These are phyloP conservation scores for Juglanconis sp. DNA, from an alignment of 2,329 filamentous ascomycete genomes.

Conservation along the genomic window DNA sequence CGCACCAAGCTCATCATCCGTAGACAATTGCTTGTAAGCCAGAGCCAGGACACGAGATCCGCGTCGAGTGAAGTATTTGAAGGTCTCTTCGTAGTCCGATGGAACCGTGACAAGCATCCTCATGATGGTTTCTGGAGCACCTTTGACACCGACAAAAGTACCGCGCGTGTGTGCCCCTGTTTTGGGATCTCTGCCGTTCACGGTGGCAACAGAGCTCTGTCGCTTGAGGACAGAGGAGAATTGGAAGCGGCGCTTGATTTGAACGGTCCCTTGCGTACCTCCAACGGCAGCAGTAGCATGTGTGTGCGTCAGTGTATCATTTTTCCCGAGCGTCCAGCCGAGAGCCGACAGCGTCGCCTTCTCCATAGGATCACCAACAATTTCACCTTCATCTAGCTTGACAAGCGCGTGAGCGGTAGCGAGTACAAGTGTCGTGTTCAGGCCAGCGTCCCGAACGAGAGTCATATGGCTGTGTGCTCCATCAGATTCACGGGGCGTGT, in stretches of 20 bases:
- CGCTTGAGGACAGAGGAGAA: constrained; percentile 96
- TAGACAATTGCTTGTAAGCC: constrained; percentile 86
- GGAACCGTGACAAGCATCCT: constrained; percentile 85
- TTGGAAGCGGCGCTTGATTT: constrained; percentile 95
- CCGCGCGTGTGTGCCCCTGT: constrained; percentile 74
- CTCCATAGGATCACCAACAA: constrained; percentile 98
- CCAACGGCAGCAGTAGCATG: constrained; percentile 42
- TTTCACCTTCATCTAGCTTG: constrained; percentile 92
- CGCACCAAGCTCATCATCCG: constrained; percentile 76
- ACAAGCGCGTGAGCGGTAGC: constrained; percentile 94
- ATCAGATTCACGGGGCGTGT: constrained; percentile 66
- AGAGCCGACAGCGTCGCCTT: constrained; percentile 89
- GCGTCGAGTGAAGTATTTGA: constrained; percentile 95
- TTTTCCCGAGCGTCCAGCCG: constrained; percentile 87
- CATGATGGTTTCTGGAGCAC: constrained; percentile 93
- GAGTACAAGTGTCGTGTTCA: constrained; percentile 87
- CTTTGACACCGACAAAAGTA: constrained; percentile 94
- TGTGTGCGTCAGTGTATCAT: constrained; percentile 78
- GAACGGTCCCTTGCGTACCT: constrained; percentile 69
- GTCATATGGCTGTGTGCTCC: constrained; percentile 80
- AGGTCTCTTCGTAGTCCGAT: constrained; percentile 92
- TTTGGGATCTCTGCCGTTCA: constrained; percentile 67
- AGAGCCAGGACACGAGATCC: constrained; percentile 91
- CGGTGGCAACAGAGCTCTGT: constrained; percentile 88
- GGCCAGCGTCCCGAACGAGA: constrained; percentile 64